Percentiles rank a stretch among this genome's conserved stretches.
phyloP scores from a whole-genome alignment of 2,329 filamentous ascomycete species.

The Trichoderma pleuroti region DNA sequence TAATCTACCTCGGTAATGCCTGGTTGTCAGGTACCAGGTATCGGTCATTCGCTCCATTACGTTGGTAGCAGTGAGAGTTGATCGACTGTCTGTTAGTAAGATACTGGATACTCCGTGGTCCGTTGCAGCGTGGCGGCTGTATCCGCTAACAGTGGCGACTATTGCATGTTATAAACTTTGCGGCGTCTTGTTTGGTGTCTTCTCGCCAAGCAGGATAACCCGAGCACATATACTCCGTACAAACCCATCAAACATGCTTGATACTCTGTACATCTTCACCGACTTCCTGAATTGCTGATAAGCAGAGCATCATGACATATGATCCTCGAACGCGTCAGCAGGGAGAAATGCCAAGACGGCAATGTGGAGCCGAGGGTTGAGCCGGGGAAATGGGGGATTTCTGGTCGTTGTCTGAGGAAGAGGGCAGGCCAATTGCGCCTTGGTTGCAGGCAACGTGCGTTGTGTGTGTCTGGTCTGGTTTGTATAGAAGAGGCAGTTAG shows the following conservation, averaged over 20 bases:
- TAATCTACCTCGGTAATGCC: background rate
- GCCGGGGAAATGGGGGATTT: background rate
- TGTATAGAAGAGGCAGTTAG: background rate
- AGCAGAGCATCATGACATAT: background rate
- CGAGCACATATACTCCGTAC: background rate
- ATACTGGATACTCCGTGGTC: background rate
- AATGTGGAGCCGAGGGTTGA: background rate
- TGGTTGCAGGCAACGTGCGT: background rate
- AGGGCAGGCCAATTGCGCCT: background rate
- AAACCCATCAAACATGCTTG: background rate
- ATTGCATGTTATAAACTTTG: background rate
- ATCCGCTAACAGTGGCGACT: background rate
- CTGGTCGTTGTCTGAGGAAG: background rate
- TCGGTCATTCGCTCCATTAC: background rate
- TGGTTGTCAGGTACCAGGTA: background rate
- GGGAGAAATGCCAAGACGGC: conserved; percentile 8
- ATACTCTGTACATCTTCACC: background rate
- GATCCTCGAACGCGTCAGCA: background rate
- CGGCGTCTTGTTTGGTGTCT: background rate
- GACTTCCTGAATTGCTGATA: background rate
- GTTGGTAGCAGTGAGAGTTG: background rate
- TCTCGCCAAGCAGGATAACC: background rate
- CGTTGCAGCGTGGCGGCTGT: background rate
- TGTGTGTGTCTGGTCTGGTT: background rate
- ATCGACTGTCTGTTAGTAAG: background rate